Evolutionary conservation across 768 basidiomycete genomes (phyloP).

Genomic region (Sistotremastrum suecicum): DNA sequence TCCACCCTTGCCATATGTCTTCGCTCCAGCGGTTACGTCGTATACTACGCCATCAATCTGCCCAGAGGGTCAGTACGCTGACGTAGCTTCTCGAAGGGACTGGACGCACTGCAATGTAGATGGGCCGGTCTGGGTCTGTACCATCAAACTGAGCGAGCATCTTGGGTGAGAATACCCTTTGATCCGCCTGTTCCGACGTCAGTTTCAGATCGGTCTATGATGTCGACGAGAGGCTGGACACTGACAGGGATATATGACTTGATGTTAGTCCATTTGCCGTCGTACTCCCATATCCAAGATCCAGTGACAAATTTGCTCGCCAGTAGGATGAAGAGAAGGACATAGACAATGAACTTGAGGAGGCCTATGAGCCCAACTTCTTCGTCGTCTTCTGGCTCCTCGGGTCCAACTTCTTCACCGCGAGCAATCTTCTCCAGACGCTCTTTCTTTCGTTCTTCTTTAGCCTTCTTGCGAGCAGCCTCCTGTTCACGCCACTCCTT

Average conservation of each 20-base stretch:
- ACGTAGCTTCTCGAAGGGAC: slow-evolving; percentile 7
- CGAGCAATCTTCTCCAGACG: slow-evolving; percentile 59
- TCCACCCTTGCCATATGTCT: slow-evolving; percentile 80
- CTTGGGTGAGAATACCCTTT: slow-evolving; percentile 63
- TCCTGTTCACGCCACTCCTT: slow-evolving; percentile 50
- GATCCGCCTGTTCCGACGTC: slow-evolving; percentile 30
- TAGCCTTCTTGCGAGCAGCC: slow-evolving; percentile 45
- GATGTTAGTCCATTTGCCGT: slow-evolving; percentile 44
- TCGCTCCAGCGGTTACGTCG: slow-evolving; percentile 68
- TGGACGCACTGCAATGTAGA: slow-evolving; percentile 69
- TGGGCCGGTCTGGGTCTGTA: slow-evolving; percentile 40
- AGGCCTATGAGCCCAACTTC: slow-evolving; percentile 54
- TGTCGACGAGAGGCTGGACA: slow-evolving; percentile 3
- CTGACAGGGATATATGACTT: slow-evolving; percentile 54
- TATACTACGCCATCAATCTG: slow-evolving; percentile 89
- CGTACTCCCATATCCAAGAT: slow-evolving; percentile 76
- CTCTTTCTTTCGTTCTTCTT: slow-evolving; percentile 56
- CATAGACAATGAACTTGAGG: slow-evolving; percentile 52
- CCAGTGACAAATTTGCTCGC: slow-evolving; percentile 77
- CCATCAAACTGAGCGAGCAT: slow-evolving; percentile 62
- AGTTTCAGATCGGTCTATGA: slow-evolving; percentile 3
- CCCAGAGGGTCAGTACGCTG: slow-evolving; percentile 1
- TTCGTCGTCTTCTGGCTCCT: slow-evolving; percentile 50
- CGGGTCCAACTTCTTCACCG: slow-evolving; percentile 60
- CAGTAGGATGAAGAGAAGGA: slow-evolving; percentile 37